Percentiles rank a stretch among this genome's conserved stretches.
phyloP scores from a whole-genome alignment of 2,329 filamentous ascomycete species.

The Colletotrichum spinosum region DNA sequence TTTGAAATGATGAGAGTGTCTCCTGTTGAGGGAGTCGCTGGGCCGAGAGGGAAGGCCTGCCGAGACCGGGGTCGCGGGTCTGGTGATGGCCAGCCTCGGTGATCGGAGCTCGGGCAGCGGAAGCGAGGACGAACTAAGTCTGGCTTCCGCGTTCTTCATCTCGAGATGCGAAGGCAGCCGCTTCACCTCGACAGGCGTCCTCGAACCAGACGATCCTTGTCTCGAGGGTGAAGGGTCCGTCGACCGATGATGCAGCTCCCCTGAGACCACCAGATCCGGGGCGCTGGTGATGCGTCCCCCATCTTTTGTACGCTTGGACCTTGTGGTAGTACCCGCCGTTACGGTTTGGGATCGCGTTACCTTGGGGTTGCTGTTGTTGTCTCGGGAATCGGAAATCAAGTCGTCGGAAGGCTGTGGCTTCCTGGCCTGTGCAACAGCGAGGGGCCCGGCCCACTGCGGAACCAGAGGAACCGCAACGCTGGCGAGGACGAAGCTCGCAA shows the following conservation, averaged over 20 bases:
- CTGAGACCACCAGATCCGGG: conserved; percentile 49
- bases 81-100: conserved; percentile 58
- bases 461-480: conserved; percentile 80
- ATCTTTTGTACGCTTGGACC: conserved; percentile 61
- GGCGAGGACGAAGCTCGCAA: conserved; percentile 83
- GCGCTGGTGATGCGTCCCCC: conserved; percentile 59
- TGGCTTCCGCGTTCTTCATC: conserved; percentile 66
- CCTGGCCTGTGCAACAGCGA: conserved; percentile 84
- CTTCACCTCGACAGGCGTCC: conserved; percentile 53
- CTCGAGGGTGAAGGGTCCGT: conserved; percentile 19
- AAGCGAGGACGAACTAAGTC: conserved; percentile 75
- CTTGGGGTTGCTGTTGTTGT: conserved; percentile 58
- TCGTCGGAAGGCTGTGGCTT: conserved; percentile 76
- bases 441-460: conserved; percentile 81
- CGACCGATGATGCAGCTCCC: conserved; percentile 21
- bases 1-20: conserved; percentile 72
- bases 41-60: conserved; percentile 61
- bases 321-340: conserved; percentile 60
- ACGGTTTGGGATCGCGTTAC: conserved; percentile 78
- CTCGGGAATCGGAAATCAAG: conserved; percentile 67
- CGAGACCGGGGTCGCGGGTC: conserved; percentile 69
- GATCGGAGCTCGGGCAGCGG: conserved; percentile 72
- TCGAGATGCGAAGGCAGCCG: conserved; percentile 62
- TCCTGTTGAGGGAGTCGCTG: conserved; percentile 61
- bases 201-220: conserved; percentile 37